These are phyloP conservation scores for Thinopyrum elongatum DNA, from an alignment of 176 grass and related monocot species.

Conservation along the genomic window DNA sequence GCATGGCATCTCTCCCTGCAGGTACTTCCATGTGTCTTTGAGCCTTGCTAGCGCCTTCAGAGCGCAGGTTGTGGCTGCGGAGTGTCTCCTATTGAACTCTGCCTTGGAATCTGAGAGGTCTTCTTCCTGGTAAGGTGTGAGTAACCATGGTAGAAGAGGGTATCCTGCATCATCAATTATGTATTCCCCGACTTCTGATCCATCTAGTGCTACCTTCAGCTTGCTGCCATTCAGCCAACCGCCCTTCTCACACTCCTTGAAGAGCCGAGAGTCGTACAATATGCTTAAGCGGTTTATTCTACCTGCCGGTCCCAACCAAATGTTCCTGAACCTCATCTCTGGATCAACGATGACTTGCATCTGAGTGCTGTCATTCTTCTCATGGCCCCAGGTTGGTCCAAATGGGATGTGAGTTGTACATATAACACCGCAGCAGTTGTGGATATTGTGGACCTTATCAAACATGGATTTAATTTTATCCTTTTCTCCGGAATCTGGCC, in stretches of 20 bases:
- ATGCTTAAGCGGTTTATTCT: background rate
- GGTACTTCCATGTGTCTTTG: background rate
- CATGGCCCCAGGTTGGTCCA: background rate
- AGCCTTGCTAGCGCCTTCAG: background rate
- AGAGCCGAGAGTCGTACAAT: rapidly evolving
- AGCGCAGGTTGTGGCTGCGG: background rate
- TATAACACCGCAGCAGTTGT: constrained; percentile 66
- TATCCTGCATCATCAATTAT: background rate
- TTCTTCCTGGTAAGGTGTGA: background rate
- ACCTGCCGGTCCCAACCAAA: background rate
- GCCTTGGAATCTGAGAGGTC: background rate
- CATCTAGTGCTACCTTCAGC: background rate
- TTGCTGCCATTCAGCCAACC: background rate
- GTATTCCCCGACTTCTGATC: background rate
- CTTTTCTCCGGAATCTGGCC: constrained; percentile 39
- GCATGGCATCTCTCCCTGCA: background rate
- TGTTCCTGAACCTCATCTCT: background rate
- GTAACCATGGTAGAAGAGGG: background rate
- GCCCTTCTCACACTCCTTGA: background rate
- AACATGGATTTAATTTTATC: constrained; percentile 42
- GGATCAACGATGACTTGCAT: background rate
- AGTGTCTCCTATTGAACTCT: background rate
- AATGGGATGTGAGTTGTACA: constrained; percentile 42
- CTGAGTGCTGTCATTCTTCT: rapidly evolving
- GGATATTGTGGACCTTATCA: constrained; percentile 44